A percentile compares a stretch with the other conserved stretches of the same genome.
phyloP scores from a whole-genome alignment of 2,329 filamentous ascomycete species.

The Fusarium mundagurra region DNA sequence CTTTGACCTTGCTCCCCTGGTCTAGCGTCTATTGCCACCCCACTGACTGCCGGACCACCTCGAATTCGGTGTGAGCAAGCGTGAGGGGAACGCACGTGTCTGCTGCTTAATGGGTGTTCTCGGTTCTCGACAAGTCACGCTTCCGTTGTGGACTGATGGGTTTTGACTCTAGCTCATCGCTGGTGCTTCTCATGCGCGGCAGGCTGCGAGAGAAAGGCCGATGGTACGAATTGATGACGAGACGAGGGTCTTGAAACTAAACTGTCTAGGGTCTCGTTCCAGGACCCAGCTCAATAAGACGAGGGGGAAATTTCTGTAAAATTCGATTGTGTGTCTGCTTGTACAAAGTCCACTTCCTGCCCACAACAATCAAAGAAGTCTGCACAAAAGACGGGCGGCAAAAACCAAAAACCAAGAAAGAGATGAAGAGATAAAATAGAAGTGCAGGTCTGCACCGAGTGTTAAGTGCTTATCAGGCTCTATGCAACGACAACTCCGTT shows the following conservation, averaged over 20 bases:
- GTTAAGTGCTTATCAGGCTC: constrained; percentile 8
- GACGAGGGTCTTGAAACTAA: constrained; percentile 34
- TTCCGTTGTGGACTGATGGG: constrained; percentile 25
- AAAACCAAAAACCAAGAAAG: not conserved
- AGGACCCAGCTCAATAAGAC: constrained; percentile 30
- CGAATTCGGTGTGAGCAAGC: constrained; percentile 26
- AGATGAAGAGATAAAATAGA: constrained; percentile 6
- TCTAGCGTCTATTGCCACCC: constrained; percentile 37
- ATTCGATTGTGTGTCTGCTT: constrained; percentile 45
- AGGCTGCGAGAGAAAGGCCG: constrained; percentile 12
- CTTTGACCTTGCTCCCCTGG: constrained; percentile 34
- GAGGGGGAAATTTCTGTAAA: constrained; percentile 29
- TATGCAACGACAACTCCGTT: constrained; percentile 7
- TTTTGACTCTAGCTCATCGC: constrained; percentile 24
- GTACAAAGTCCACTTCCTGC: constrained; percentile 42
- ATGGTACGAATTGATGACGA: constrained; percentile 28
- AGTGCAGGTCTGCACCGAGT: constrained; percentile 11
- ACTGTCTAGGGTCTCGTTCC: constrained; percentile 34
- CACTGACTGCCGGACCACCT: constrained; percentile 31
- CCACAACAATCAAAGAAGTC: constrained; percentile 39
- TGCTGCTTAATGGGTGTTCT: constrained; percentile 46
- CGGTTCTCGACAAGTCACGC: constrained; percentile 33
- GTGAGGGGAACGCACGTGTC: constrained; percentile 47
- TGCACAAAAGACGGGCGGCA: constrained; percentile 8
- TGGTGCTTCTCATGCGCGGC: constrained; percentile 9